Evolutionary conservation across 441 rosid genomes (phyloP).

Genomic region (Populus hybrid): DNA sequence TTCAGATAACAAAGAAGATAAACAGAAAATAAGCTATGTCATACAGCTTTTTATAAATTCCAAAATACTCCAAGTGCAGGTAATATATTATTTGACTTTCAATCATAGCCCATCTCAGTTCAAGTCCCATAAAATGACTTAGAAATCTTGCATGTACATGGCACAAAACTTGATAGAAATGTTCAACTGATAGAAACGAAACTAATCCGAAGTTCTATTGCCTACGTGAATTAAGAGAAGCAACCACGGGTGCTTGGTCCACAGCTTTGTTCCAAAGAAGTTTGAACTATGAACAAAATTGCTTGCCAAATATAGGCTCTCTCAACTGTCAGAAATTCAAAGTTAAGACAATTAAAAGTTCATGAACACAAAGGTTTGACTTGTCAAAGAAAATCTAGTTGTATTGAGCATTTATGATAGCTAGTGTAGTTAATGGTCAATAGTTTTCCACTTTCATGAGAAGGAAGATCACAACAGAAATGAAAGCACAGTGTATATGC

Average conservation of each 20-base stretch:
- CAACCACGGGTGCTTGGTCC: conserved; percentile 67
- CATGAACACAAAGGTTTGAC: not conserved
- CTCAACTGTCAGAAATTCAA: conserved; percentile 41
- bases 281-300: conserved; percentile 50
- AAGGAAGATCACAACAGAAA: not conserved
- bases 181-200: conserved; percentile 4
- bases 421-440: not conserved
- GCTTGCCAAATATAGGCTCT: conserved; percentile 59
- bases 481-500: not conserved
- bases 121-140: conserved; percentile 9
- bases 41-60: not conserved
- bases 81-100: conserved; percentile 1
- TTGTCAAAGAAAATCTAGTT: not conserved
- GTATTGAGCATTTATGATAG: not conserved
- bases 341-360: conserved; percentile 15
- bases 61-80: not conserved
- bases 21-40: not conserved
- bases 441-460: not conserved
- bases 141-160: conserved; percentile 11
- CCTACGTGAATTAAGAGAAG: conserved; percentile 58
- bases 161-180: conserved; percentile 7
- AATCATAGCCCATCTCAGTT: conserved; percentile 6
- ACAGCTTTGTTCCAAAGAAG: conserved; percentile 83
- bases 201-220: conserved; percentile 37
- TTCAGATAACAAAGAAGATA: not conserved